Percentiles rank a stretch among this genome's conserved stretches.
Evolutionary conservation across 805 yeast species (phyloP).

Genomic region (Kodamaea kaohsiungensis): DNA sequence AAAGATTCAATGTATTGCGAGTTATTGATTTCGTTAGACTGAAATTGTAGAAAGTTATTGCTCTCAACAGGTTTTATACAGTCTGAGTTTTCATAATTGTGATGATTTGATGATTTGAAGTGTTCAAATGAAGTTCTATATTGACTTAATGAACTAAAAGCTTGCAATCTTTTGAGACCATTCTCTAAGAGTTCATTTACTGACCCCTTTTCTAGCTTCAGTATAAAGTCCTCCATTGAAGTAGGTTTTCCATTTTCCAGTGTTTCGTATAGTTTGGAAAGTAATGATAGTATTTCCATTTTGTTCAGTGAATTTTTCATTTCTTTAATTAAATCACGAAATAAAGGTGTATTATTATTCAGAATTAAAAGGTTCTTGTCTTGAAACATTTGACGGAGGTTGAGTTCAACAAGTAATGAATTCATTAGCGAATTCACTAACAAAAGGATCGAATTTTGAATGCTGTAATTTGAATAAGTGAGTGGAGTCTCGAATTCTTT

Average conservation of each 20-base stretch:
- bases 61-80: constrained; percentile 20
- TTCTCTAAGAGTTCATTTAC: constrained; percentile 12
- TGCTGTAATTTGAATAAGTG: constrained; percentile 12
- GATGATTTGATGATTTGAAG: constrained; percentile 32
- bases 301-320: constrained; percentile 19
- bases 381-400: constrained; percentile 21
- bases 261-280: constrained; percentile 12
- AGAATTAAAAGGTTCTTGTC: not conserved
- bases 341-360: constrained; percentile 10
- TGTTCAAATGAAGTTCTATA: constrained; percentile 25
- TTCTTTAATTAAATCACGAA: constrained; percentile 19
- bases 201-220: constrained; percentile 13
- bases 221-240: constrained; percentile 16
- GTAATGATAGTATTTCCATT: constrained; percentile 18
- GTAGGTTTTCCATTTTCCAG: constrained; percentile 11
- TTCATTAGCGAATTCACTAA: constrained; percentile 25
- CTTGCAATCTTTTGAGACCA: constrained; percentile 14
- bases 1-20: constrained; percentile 24
- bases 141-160: constrained; percentile 25
- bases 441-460: constrained; percentile 24
- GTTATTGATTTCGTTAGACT: constrained; percentile 15
- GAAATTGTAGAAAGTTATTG: constrained; percentile 15
- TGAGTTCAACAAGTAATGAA: constrained; percentile 30
- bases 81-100: constrained; percentile 35
- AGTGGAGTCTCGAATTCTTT: not conserved